Base-by-base conservation (phyloP, 2,329 filamentous ascomycete species). In the Arthrobotrys iridis region DNA sequence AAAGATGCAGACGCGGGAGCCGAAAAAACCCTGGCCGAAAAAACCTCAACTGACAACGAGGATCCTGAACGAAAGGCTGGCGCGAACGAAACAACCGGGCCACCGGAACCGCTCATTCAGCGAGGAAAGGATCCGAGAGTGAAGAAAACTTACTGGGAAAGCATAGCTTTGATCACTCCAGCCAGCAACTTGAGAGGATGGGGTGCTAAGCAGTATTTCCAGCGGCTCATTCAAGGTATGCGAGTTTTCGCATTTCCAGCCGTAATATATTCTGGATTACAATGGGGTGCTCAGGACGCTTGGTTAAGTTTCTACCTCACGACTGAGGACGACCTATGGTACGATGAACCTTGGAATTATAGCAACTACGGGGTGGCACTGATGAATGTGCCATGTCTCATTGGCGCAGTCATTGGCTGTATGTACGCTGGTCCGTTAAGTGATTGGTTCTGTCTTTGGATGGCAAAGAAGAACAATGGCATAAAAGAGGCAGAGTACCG, bases 261-360 rank as follows among this genome's bases (percentile, higher is more conserved):
- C 0, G 86, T 88, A 7, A 83, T 86, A 76, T 88, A 85, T 75
- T 85, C 86, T 1, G 86, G 87, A 6, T 80, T 88, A 22, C 86
- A 88, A 78, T 88, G 87, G 87, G 87, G 87, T 2, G 83, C 85
- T 28, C 87, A 88, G 79, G 87, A 88, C 77, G 86, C 87, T n/a
- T 88, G 87, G 81, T 81, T 88, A 20, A 86, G 85, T 0, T 88
- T 88, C 79, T 88, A 88, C 76, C 82, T 87, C 30, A 88, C 87
- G 0, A 83, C 88, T 0, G 84, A 87, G 78, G 85, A 88, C 77
- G 86, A 87, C 75, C 84, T 84, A 77, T 88, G 86, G 84, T 85
- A 84, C 24, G 83, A 81, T 0, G 80, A 82, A 7, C 87, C 87
- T 0, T 88, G 85, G 84, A 84, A 87, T 79, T 88, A 88, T 79